Evolutionary conservation across 176 grass and related monocot genomes (phyloP).

Genomic region (Oryza longistaminata): DNA sequence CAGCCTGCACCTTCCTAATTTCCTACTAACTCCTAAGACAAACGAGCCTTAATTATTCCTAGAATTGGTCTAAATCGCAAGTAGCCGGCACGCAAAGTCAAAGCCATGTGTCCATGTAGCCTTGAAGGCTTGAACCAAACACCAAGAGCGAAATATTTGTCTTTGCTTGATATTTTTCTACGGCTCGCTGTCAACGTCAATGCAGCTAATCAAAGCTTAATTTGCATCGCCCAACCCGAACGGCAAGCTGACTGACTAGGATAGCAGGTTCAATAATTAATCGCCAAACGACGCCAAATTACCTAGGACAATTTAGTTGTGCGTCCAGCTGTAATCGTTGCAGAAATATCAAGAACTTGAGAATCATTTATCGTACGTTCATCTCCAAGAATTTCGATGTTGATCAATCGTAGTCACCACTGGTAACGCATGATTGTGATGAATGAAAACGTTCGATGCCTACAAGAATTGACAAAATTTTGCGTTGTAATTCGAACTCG

Average conservation of each 20-base stretch:
- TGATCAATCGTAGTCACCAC: background rate
- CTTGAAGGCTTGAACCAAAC: background rate
- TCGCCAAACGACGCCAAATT: background rate
- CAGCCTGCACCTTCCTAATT: background rate
- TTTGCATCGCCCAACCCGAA: background rate
- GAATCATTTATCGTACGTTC: background rate
- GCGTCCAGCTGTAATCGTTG: background rate
- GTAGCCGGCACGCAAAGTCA: slow-evolving; percentile 6
- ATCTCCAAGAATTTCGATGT: background rate
- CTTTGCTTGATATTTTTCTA: background rate
- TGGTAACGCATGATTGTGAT: background rate
- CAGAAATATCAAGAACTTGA: background rate
- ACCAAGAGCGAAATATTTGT: background rate
- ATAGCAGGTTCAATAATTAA: background rate
- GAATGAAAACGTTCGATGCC: background rate
- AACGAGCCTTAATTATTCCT: background rate
- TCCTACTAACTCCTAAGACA: background rate
- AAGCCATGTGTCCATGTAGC: background rate
- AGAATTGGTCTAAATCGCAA: background rate
- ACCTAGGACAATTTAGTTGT: background rate
- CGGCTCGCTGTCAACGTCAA: slow-evolving; percentile 20
- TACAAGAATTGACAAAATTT: background rate
- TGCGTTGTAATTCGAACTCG: background rate
- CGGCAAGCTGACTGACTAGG: background rate
- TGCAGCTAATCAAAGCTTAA: background rate